Conservation (phyloP, 192 early-diverging fungal genomes). For the Coemansia sp. region DNA sequence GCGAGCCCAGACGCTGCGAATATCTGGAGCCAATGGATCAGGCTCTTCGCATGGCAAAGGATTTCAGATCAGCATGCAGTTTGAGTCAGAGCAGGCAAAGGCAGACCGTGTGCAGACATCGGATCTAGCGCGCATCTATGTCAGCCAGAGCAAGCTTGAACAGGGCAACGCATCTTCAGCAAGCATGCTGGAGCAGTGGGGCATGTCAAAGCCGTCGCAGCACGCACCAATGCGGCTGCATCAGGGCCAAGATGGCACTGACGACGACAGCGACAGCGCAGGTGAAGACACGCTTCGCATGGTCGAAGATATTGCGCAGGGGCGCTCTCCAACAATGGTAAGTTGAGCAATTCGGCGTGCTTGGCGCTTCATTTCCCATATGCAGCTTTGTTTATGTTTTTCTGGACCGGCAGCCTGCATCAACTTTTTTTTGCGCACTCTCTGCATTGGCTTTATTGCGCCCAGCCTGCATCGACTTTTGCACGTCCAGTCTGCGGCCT, state of each 20-base stretch:
- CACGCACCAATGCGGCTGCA: background rate
- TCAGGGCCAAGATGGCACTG: constrained; percentile 1
- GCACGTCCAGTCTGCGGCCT: background rate
- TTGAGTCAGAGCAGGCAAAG: constrained; percentile 9
- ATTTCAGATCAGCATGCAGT: constrained; percentile 39
- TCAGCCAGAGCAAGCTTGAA: constrained; percentile 16
- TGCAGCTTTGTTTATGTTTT: constrained; percentile 2
- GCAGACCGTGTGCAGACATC: background rate
- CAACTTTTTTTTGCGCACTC: background rate
- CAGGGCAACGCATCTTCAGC: constrained; percentile 29
- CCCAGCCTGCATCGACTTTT: constrained; percentile 11
- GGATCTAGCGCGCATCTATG: background rate
- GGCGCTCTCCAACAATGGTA: constrained; percentile 15
- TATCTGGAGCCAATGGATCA: background rate
- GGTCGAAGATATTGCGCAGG: constrained; percentile 10
- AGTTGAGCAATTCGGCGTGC: constrained; percentile 2
- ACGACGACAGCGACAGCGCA: constrained; percentile 6
- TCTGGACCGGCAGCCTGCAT: background rate
- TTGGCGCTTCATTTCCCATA: background rate
- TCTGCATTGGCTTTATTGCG: background rate
- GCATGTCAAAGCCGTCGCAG: constrained; percentile 20
- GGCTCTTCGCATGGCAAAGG: background rate
- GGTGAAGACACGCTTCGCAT: constrained; percentile 3
- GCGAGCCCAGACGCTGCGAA: constrained; percentile 7
- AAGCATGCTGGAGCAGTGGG: constrained; percentile 49